Evolutionary conservation across 2,329 filamentous ascomycete species (phyloP).

Genomic region (Taxawa tesnikishii): DNA sequence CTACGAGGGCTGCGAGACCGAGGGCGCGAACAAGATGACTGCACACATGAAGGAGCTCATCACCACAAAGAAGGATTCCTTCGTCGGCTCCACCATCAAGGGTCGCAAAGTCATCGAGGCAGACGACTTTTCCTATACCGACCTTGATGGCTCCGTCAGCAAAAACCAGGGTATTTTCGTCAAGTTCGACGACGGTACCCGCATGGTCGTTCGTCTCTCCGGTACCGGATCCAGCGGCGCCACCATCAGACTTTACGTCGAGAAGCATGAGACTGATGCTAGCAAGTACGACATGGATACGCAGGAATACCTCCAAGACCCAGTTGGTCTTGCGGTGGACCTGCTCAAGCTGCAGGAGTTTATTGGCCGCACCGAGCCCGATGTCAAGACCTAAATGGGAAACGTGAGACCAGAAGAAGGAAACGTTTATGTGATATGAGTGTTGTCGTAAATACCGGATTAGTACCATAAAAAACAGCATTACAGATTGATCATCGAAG

Average conservation of each 20-base stretch:
- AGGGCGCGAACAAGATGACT: conserved; percentile 83
- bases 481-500: no score
- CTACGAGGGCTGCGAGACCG: conserved; percentile 88
- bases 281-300: conserved; percentile 70
- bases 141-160: conserved; percentile 91
- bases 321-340: conserved; percentile 72
- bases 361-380: conserved; percentile 81
- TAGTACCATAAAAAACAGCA: no score
- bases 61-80: conserved; percentile 53
- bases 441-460: no score
- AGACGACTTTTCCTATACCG: conserved; percentile 95
- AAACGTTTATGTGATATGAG: not conserved
- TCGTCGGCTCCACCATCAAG: conserved; percentile 70
- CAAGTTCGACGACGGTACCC: conserved; percentile 86
- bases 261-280: conserved; percentile 80
- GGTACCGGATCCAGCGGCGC: conserved; percentile 92
- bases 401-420: conserved; percentile 3
- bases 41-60: conserved; percentile 70
- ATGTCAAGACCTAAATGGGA: conserved; percentile 73
- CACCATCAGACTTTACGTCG: conserved; percentile 92
- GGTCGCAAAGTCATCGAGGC: conserved; percentile 79
- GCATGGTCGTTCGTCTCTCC: conserved; percentile 88
- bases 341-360: conserved; percentile 90
- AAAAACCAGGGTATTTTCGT: conserved; percentile 94
- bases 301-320: conserved; percentile 86